Evolutionary conservation across 139 green algal genomes (phyloP).

Genomic region (Picochlorum sp.): DNA sequence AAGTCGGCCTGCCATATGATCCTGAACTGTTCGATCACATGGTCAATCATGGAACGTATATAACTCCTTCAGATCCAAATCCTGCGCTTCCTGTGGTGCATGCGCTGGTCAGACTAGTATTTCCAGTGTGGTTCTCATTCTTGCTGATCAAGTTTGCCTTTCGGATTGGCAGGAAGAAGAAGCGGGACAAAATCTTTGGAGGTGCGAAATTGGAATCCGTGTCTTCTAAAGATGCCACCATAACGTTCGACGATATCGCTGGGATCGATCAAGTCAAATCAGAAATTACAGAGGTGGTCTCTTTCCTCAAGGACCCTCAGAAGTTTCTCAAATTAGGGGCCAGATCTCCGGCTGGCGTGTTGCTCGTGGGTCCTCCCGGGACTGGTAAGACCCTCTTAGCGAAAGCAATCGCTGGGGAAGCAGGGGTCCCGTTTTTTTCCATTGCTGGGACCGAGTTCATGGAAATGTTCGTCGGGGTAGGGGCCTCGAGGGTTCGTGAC

Average conservation of each 20-base stretch:
- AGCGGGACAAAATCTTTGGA: constrained; percentile 54
- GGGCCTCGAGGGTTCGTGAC: constrained; percentile 51
- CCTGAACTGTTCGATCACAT: constrained; percentile 73
- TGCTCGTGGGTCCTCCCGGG: constrained; percentile 55
- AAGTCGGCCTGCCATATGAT: constrained; percentile 70
- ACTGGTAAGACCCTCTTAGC: constrained; percentile 60
- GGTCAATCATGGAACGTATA: constrained; percentile 47
- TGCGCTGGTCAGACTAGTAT: constrained; percentile 26
- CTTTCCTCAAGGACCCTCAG: constrained; percentile 53
- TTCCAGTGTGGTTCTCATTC: constrained; percentile 40
- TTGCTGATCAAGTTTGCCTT: constrained; percentile 42
- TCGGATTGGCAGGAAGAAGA: constrained; percentile 30
- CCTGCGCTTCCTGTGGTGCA: constrained; percentile 16
- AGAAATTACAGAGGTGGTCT: constrained; percentile 61
- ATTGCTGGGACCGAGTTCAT: constrained; percentile 53
- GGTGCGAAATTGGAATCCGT: constrained; percentile 48
- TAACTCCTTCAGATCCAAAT: constrained; percentile 21
- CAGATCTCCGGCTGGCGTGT: constrained; percentile 51
- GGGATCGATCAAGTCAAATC: constrained; percentile 65
- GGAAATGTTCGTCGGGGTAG: constrained; percentile 63
- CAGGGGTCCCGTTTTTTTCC: constrained; percentile 57
- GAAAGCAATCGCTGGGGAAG: constrained; percentile 68
- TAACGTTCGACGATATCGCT: constrained; percentile 60
- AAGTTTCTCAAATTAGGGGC: constrained; percentile 53
- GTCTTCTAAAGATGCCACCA: constrained; percentile 26